phyloP scores from a whole-genome alignment of 352 stramenopile genomes.

The Pythium phragmitis region DNA sequence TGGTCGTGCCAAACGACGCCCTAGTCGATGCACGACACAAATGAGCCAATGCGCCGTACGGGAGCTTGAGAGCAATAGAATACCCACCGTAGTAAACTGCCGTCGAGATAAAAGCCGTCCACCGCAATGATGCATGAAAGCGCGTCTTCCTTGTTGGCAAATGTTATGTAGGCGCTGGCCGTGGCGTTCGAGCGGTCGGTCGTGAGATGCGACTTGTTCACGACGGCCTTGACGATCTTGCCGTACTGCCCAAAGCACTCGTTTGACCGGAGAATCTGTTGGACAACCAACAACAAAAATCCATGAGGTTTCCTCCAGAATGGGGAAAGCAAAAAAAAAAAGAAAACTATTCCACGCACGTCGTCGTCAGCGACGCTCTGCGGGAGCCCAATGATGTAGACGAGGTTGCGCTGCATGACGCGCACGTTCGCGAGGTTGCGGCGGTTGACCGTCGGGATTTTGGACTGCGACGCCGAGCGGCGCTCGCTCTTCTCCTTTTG shows the following conservation, averaged over 20 bases:
- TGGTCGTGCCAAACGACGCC: conserved; percentile 93
- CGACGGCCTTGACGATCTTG: conserved; percentile 91
- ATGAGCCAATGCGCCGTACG: not conserved
- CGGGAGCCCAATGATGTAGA: conserved; percentile 94
- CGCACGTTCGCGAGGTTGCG: conserved; percentile 88
- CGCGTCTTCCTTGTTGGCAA: conserved; percentile 89
- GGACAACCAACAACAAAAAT: not conserved
- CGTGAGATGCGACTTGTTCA: conserved; percentile 87
- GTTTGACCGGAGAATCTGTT: conserved; percentile 69
- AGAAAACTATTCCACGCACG: conserved; percentile 22
- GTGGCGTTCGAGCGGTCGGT: conserved; percentile 69
- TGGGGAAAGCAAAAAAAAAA: not conserved
- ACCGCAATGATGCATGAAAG: conserved; percentile 90
- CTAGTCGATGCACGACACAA: conserved; percentile 30
- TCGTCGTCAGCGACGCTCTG: conserved; percentile 83
- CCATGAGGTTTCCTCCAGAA: not conserved
- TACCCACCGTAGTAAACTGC: conserved; percentile 61
- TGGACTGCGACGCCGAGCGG: conserved; percentile 43
- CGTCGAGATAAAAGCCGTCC: conserved; percentile 89
- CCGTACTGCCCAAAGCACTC: conserved; percentile 90
- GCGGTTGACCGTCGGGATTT: conserved; percentile 52
- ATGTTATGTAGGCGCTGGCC: conserved; percentile 94
- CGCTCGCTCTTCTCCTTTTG: conserved; percentile 85
- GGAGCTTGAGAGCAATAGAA: no score
- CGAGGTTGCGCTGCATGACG: conserved; percentile 93